A percentile compares a stretch with the other conserved stretches of the same genome.
phyloP scores from a whole-genome alignment of 2,329 filamentous ascomycete species.

The Phialemoniopsis sp. region DNA sequence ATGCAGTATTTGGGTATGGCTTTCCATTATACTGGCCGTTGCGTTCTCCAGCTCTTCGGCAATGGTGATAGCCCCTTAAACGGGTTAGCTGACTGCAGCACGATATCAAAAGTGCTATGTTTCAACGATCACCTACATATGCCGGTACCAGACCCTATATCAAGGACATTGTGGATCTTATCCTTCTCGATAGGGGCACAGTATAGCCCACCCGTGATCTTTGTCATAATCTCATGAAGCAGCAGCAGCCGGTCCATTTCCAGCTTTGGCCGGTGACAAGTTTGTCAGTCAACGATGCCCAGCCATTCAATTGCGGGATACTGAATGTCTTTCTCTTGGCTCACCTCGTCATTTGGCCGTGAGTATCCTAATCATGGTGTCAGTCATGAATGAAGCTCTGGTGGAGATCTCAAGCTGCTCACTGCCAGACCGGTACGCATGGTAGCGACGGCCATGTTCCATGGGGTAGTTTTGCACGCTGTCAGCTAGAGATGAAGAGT shows the following conservation, averaged over 20 bases:
- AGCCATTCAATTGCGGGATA: too few relatives aligned
- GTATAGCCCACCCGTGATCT: conserved; percentile 4
- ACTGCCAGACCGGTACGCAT: too few relatives aligned
- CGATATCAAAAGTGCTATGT: not conserved
- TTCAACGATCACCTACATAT: conserved; percentile 4
- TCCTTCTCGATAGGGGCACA: not conserved
- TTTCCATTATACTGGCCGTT: too few relatives aligned
- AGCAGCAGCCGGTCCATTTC: conserved; percentile 11
- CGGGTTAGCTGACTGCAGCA: not conserved
- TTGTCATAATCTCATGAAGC: conserved; percentile 6
- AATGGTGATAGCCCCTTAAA: too few relatives aligned
- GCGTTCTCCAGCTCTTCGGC: not conserved
- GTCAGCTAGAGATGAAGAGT: not conserved
- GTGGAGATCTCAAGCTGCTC: too few relatives aligned
- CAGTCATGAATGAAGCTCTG: too few relatives aligned
- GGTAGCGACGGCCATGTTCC: too few relatives aligned
- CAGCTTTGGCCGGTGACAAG: not conserved
- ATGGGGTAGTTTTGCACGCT: too few relatives aligned
- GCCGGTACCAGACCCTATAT: conserved; percentile 2
- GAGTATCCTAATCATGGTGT: too few relatives aligned
- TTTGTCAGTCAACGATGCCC: too few relatives aligned
- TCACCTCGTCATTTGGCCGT: too few relatives aligned
- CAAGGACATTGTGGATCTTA: not conserved
- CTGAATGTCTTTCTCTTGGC: too few relatives aligned
- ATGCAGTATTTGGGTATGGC: not conserved